phyloP scores from a whole-genome alignment of 148 eudicot genomes.

The Vaccinium myrtillus region DNA sequence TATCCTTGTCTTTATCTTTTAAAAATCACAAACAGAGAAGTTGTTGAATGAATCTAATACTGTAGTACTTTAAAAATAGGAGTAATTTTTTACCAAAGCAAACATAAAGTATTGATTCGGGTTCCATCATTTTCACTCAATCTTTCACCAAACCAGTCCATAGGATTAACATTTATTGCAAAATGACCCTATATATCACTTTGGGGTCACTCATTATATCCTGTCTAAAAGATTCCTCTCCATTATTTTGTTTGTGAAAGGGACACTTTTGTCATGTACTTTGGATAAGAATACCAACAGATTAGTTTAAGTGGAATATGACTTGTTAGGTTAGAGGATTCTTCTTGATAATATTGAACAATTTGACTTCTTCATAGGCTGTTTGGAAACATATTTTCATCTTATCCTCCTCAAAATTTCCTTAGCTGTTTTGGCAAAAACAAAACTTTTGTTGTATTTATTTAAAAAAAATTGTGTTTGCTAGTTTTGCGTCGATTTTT shows the following conservation, averaged over 20 bases:
- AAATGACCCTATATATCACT: conserved; percentile 6
- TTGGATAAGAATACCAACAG: conserved; percentile 15
- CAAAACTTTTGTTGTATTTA: no score
- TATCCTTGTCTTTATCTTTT: no score
- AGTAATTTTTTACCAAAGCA: not conserved
- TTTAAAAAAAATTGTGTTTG: no score
- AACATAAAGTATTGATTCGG: conserved; percentile 9
- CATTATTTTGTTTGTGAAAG: conserved; percentile 35
- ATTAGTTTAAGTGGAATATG: conserved; percentile 18
- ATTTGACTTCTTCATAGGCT: conserved; percentile 1
- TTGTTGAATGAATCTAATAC: not conserved
- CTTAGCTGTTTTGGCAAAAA: no score
- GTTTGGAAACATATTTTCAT: not conserved
- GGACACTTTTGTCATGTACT: conserved; percentile 28
- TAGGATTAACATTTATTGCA: not conserved
- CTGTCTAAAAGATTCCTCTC: conserved; percentile 36
- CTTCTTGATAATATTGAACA: not conserved
- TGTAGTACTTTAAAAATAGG: not conserved
- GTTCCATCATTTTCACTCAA: conserved; percentile 18
- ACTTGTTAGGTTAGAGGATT: conserved; percentile 16
- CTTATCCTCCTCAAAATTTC: not conserved
- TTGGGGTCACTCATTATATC: conserved; percentile 33
- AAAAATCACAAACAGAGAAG: not conserved
- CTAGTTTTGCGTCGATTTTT: no score
- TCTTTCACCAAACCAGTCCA: conserved; percentile 14